Percentiles rank a stretch among this genome's conserved stretches.
These are phyloP conservation scores for Typha latifolia DNA, from an alignment of 176 grass and related monocot genomes.

Conservation along the genomic window DNA sequence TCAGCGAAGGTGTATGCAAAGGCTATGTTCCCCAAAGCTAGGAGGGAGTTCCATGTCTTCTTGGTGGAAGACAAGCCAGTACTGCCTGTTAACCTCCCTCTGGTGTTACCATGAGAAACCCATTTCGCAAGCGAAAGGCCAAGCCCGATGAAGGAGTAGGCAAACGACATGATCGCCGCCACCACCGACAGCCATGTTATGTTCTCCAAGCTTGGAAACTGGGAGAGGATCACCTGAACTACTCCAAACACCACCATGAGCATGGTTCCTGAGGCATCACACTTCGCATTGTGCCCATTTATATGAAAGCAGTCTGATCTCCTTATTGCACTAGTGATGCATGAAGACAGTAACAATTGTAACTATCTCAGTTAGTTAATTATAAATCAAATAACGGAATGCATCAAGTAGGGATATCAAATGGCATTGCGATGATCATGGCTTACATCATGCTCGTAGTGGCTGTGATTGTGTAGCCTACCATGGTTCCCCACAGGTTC, in stretches of 20 bases:
- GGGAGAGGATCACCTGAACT: conserved; percentile 60
- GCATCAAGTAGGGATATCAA: background rate
- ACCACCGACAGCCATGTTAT: conserved; percentile 65
- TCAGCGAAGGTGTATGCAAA: conserved; percentile 88
- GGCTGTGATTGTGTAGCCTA: conserved; percentile 76
- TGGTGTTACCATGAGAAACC: conserved; percentile 24
- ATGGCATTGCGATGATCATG: background rate
- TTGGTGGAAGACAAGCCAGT: conserved; percentile 20
- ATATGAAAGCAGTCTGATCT: conserved; percentile 44
- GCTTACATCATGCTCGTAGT: conserved; percentile 86
- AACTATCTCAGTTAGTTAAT: background rate
- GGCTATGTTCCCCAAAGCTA: conserved; percentile 77
- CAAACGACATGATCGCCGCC: conserved; percentile 73
- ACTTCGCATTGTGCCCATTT: conserved; percentile 29
- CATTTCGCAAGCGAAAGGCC: conserved; percentile 45
- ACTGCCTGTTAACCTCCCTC: conserved; percentile 29
- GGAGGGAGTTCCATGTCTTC: conserved; percentile 59
- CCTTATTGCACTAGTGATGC: conserved; percentile 37
- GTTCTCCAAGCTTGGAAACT: conserved; percentile 74
- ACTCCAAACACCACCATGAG: conserved; percentile 57
- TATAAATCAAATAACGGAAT: background rate
- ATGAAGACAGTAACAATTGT: conserved; percentile 2
- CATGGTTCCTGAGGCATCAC: conserved; percentile 38
- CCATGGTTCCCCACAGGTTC: conserved; percentile 78
- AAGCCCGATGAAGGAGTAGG: conserved; percentile 72